Base-by-base conservation (phyloP, 2,329 filamentous ascomycete genomes). In the Hymenoscyphus infarciens region DNA sequence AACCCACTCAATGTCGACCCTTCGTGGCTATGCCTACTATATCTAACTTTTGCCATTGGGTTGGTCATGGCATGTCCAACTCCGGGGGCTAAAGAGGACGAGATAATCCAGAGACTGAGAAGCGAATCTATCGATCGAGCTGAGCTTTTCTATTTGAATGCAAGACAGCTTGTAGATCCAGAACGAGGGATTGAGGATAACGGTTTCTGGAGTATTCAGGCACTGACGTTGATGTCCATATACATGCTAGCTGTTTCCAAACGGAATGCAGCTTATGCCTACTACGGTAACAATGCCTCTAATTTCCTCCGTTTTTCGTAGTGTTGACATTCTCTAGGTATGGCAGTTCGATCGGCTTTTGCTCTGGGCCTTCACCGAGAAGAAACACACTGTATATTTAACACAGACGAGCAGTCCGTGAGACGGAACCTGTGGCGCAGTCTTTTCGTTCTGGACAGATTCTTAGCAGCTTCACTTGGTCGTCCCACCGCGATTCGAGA, bases 121-220 rank as follows among this genome's bases (percentile, higher is more conserved):
- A 76, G 74, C 5, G 78, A 80, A 38, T 75, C 79, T 33, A 72
- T 78, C 1, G 81, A 84, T 65, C 78, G 82, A 66, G 83, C 84
- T n/a, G 86, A 89, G 66, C 74, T 83, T 11, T 87, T 88, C 70
- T 89, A 86, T 69, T 76, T 80, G 16, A 84, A 81, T 65, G 86
- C 86, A 5, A 85, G 82, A 66, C 78, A 77, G 52, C 75, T 87
- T 16, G 76, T 57, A 39, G 78, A 81, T 61, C 79, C 78, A 8
- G 72, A 77, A 60, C 76, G 73, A 2, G 78, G 83, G 0, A 81
- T 87, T 56, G 85, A 88, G 69, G 83, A 87, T 68, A 83, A 82
- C 25, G 82, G 87, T 61, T 82, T 89, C 63, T 87, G 85, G 83
- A 84, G 84, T 13, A 80, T 89, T 56, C 86, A 89, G 69, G 84